Evolutionary conservation across 306 rosid genomes (phyloP), one percentile per base, ranked within the genome.

Genomic region (Dryas octopetala): DNA sequence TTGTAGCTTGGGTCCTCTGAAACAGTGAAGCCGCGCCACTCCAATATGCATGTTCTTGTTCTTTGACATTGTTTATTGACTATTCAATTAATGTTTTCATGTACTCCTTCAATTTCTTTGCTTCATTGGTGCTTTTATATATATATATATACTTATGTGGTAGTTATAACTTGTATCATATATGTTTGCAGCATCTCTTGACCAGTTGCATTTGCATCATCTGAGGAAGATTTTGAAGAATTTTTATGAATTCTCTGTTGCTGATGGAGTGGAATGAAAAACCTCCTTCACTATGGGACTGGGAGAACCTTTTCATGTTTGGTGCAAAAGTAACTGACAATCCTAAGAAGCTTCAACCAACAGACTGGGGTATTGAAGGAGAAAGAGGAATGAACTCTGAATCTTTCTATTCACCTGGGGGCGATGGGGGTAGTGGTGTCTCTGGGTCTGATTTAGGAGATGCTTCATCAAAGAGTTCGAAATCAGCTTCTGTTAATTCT

Each of bases 211-310:
- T 57, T 71, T 73, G 28, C 47, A 32, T 59, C 44, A 23, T 60
- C 44, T 15, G 46, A 43, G 14, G 14, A 45, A 62, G 47, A 16
- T 12, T 58, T 57, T 45, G 57, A 82, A 78, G 73, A 54, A 66
- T 66, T 78, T 75, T 64, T 64, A 55, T 55, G 70, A 51, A 53
- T 49, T 43, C 68, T 57, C 57, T 40, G 58, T 58, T 61, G 62
- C 53, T 74, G 73, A 94, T 94, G 98, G 97, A 90, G 84, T 94
- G 97, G 98, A 91, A 86, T 76, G 80, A 82, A n/a, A 89, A 86
- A 66, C 81, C 91, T 73, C 74, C 79, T 0, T 85, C 84, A 9
- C 85, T 85, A 73, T 91, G 98, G 97, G 94, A 91, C 53, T 91
- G 90, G 96, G 97, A 94, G 71, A 85, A 89, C 73, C 83, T 89